Evolutionary conservation across 23 red algal species (phyloP).

Genomic region (Cyanidioschyzon merolae): DNA sequence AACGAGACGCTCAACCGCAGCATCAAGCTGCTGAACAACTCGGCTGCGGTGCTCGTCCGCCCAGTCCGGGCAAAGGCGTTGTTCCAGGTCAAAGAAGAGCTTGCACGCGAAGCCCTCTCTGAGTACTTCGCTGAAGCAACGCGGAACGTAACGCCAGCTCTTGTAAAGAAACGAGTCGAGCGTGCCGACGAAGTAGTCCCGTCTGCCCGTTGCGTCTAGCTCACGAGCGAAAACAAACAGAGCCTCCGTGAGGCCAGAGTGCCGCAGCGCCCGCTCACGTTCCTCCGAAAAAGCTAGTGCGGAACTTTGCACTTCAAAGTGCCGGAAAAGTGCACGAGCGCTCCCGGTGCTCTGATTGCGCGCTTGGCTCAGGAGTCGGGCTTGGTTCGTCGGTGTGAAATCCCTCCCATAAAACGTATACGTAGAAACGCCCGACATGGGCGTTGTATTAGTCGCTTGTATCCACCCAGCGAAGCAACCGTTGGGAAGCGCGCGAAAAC

Average conservation of each 20-base stretch:
- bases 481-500: too few relatives aligned
- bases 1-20: neutral
- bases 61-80: neutral
- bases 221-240: neutral
- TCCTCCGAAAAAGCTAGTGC: neutral
- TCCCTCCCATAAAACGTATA: neutral
- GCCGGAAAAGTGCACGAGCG: neutral
- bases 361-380: neutral
- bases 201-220: neutral
- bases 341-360: neutral
- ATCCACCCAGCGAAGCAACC: too few relatives aligned
- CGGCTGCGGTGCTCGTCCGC: neutral
- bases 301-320: neutral
- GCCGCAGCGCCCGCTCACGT: neutral
- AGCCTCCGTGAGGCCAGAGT: neutral
- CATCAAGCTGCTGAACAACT: neutral
- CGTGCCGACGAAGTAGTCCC: neutral
- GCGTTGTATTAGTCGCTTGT: too few relatives aligned
- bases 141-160: neutral
- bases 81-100: slow-evolving; percentile 78
- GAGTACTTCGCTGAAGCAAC: slow-evolving; percentile 66
- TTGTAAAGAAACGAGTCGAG: neutral
- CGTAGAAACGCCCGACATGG: neutral
- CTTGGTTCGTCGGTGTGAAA: neutral
- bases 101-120: slow-evolving; percentile 35